Percentiles rank a stretch among this genome's conserved stretches.
phyloP scores from a whole-genome alignment of 352 stramenopile genomes.

The Phytopythium cucurbitacearum region DNA sequence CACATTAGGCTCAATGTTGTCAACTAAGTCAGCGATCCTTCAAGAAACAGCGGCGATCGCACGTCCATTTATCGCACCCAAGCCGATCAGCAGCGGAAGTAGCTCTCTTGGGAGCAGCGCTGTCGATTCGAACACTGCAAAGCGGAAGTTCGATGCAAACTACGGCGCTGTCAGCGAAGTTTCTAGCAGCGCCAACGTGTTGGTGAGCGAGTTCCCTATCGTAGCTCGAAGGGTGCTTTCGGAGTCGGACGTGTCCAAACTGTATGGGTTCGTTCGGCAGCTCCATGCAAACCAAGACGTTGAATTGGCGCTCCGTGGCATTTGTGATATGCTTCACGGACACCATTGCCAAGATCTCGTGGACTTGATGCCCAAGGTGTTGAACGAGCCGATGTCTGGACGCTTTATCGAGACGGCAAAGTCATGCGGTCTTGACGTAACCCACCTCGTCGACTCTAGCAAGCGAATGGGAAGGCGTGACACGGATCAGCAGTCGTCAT shows the following conservation, averaged over 20 bases:
- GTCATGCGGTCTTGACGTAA: slow-evolving; percentile 29
- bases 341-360: slow-evolving; percentile 45
- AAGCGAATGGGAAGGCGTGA: background rate
- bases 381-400: slow-evolving; percentile 35
- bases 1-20: slow-evolving; percentile 52
- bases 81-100: slow-evolving; percentile 3
- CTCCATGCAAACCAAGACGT: slow-evolving; percentile 40
- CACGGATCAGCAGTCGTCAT: slow-evolving; percentile 2
- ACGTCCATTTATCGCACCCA: slow-evolving; percentile 48
- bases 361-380: slow-evolving; percentile 59
- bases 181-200: slow-evolving; percentile 12
- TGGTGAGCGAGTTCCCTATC: slow-evolving; percentile 34
- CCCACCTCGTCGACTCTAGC: slow-evolving; percentile 2
- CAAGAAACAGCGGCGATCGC: slow-evolving; percentile 62
- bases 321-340: slow-evolving; percentile 48
- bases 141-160: background rate
- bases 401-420: slow-evolving; percentile 41
- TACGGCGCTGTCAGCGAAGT: background rate
- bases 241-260: slow-evolving; percentile 33
- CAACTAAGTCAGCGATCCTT: slow-evolving; percentile 54
- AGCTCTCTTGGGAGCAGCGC: too few relatives aligned
- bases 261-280: slow-evolving; percentile 61
- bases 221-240: slow-evolving; percentile 54
- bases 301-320: slow-evolving; percentile 28
- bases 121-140: too few relatives aligned